phyloP scores from a whole-genome alignment of 2,329 filamentous ascomycete genomes.

The Monilinia aucupariae region DNA sequence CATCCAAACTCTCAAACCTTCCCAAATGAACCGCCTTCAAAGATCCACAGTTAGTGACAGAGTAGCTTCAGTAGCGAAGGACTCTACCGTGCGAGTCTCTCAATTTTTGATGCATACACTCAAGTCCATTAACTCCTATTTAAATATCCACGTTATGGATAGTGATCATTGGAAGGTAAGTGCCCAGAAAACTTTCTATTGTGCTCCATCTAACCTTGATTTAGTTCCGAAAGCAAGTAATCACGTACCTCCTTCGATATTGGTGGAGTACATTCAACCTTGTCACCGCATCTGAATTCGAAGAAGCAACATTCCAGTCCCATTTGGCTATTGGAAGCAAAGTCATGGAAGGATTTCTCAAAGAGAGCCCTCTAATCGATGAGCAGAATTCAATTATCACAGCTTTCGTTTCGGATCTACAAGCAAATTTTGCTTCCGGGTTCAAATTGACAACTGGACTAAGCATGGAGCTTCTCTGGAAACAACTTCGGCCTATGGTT shows the following conservation, averaged over 20 bases:
- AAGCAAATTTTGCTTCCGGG: conserved; percentile 57
- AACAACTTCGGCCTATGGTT: conserved; percentile 58
- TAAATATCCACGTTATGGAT: conserved; percentile 35
- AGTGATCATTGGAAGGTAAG: conserved; percentile 33
- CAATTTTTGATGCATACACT: conserved; percentile 46
- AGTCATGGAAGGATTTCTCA: conserved; percentile 15
- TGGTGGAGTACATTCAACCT: conserved; percentile 50
- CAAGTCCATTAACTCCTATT: conserved; percentile 40
- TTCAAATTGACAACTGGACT: conserved; percentile 71
- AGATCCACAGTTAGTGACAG: conserved; percentile 51
- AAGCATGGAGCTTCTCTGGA: conserved; percentile 77
- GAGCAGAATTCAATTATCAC: conserved; percentile 16
- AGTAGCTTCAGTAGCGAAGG: conserved; percentile 52
- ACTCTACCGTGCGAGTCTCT: conserved; percentile 52
- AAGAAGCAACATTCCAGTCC: conserved; percentile 60
- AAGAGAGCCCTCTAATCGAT: neutral
- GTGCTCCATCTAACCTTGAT: neutral
- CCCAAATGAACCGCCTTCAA: conserved; percentile 53
- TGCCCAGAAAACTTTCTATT: neutral
- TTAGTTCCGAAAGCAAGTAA: conserved; percentile 35
- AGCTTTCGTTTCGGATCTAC: conserved; percentile 38
- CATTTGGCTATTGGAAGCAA: conserved; percentile 45
- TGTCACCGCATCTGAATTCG: conserved; percentile 44
- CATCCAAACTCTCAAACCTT: conserved; percentile 44
- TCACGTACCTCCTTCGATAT: conserved; percentile 46